Conservation (phyloP, 345 rosid genomes). For the Dipteronia sinensis region DNA sequence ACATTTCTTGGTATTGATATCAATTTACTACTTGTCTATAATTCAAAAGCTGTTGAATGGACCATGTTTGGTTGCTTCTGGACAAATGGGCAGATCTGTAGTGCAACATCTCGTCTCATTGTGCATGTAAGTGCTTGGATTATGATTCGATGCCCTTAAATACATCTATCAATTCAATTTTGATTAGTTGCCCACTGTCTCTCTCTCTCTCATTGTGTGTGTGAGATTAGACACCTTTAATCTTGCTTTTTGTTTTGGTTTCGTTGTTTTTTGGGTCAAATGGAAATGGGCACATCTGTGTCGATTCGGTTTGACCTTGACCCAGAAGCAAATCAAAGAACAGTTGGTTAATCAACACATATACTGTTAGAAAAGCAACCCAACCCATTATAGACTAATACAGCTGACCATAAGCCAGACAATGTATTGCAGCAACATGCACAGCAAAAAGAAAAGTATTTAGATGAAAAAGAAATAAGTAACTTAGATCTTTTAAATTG, state of each 20-base stretch:
- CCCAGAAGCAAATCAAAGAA: not conserved
- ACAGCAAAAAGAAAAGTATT: not conserved
- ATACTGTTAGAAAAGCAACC: not conserved
- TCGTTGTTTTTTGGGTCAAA: not conserved
- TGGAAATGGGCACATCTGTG: not conserved
- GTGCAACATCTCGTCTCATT: slow-evolving; percentile 95
- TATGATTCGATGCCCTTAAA: not conserved
- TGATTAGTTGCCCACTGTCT: not conserved
- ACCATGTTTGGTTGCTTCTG: slow-evolving; percentile 89
- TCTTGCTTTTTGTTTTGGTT: not conserved
- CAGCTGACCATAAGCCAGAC: slow-evolving; percentile 6
- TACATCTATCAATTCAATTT: not conserved
- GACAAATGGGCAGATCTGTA: slow-evolving; percentile 97
- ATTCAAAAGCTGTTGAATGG: slow-evolving; percentile 83
- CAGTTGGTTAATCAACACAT: not conserved
- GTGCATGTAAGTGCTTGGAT: slow-evolving; percentile 69
- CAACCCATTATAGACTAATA: not conserved
- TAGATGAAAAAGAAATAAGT: not conserved
- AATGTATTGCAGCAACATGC: not conserved
- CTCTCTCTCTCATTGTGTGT: not conserved
- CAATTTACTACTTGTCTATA: slow-evolving; percentile 19
- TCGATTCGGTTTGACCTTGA: not conserved
- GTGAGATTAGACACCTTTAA: not conserved
- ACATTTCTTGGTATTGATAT: not conserved
- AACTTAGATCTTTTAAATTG: not conserved